Percentiles rank a stretch among this genome's conserved stretches.
These are phyloP conservation scores for Leptosphaerulina australis DNA, from an alignment of 2,329 filamentous ascomycete genomes.

Conservation along the genomic window DNA sequence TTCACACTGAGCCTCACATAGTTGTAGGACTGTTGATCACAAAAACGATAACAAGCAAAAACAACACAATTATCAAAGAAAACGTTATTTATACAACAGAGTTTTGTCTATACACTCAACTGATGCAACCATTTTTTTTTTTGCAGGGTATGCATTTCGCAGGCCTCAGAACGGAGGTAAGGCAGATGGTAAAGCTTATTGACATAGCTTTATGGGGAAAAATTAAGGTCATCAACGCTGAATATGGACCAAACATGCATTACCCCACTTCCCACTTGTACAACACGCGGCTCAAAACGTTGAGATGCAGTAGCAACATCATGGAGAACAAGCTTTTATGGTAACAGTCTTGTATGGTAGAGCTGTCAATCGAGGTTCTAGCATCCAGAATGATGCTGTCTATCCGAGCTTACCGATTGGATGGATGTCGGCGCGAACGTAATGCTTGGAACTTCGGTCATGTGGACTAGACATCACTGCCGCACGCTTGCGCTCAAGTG, in stretches of 20 bases:
- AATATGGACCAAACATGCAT: not conserved
- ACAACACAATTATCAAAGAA: not conserved
- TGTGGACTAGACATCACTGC: constrained; percentile 10
- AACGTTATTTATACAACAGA: too few species aligned
- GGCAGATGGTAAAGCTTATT: constrained; percentile 4
- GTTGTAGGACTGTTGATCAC: not conserved
- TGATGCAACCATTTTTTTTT: not conserved
- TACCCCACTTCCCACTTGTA: constrained; percentile 10
- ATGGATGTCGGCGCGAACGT: constrained; percentile 26
- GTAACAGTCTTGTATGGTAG: constrained; percentile 12
- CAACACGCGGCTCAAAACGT: constrained; percentile 20
- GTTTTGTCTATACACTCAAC: too few species aligned
- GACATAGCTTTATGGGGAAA: constrained; percentile 13
- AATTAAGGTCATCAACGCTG: not conserved
- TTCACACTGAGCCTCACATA: constrained; percentile 1
- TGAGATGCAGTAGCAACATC: constrained; percentile 19
- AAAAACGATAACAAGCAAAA: not conserved
- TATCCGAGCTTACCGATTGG: constrained; percentile 21
- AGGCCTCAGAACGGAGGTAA: constrained; percentile 2
- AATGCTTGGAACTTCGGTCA: not conserved
- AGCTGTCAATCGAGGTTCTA: constrained; percentile 7
- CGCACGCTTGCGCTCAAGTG: constrained; percentile 7
- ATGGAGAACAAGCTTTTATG: constrained; percentile 1
- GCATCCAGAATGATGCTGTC: not conserved
- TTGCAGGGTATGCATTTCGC: not conserved